Conservation (phyloP, 331 rosid species). For the Telfairia occidentalis region DNA sequence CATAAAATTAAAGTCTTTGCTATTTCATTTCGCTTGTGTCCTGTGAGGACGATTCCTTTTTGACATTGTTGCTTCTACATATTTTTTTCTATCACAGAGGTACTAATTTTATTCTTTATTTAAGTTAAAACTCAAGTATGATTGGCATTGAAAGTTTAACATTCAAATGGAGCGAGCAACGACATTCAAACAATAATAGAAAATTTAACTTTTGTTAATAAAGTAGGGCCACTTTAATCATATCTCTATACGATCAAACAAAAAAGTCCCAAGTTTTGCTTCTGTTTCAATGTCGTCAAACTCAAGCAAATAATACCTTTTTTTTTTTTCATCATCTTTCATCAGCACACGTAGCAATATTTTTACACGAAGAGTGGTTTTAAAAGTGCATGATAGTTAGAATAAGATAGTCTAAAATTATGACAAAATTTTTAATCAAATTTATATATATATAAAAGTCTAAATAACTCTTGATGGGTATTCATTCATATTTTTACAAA, state of each 20-base stretch:
- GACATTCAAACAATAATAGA: not conserved
- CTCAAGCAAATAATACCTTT: slow-evolving; percentile 12
- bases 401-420: not conserved
- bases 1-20: too few species aligned
- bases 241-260: not conserved
- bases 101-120: too few species aligned
- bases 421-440: too few species aligned
- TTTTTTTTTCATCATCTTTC: not conserved
- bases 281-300: slow-evolving; percentile 19
- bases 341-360: not conserved
- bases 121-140: too few species aligned
- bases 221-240: slow-evolving; percentile 4
- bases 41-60: too few species aligned
- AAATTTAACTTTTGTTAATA: not conserved
- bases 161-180: not conserved
- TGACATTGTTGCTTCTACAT: too few species aligned
- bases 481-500: too few species aligned
- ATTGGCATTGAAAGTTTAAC: too few species aligned
- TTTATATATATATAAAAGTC: too few species aligned
- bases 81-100: too few species aligned
- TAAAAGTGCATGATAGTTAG: not conserved
- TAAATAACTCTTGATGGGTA: too few species aligned
- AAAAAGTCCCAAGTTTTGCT: slow-evolving; percentile 15
- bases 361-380: not conserved
- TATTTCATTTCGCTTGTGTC: too few species aligned